Conservation (phyloP, 495 filamentous ascomycete genomes). For the Evansstolkia leycettana region DNA sequence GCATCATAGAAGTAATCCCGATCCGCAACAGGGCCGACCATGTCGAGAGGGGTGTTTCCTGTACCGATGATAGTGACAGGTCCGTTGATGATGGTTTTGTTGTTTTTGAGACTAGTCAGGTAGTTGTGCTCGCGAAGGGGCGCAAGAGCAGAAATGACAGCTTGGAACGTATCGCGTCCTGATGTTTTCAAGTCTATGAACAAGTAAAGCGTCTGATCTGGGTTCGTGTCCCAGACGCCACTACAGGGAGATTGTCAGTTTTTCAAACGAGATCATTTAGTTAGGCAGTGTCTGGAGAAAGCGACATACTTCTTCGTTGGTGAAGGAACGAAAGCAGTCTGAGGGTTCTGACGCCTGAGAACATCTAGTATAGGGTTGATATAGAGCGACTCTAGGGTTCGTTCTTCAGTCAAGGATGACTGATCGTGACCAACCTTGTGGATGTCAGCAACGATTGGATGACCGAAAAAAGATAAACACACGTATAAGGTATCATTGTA, state of each 20-base stretch:
- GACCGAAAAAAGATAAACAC: conserved; percentile 2
- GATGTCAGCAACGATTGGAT: conserved; percentile 1
- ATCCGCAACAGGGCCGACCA: conserved; percentile 33
- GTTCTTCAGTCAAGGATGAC: conserved; percentile 33
- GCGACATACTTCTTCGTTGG: conserved; percentile 27
- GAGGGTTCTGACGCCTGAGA: conserved; percentile 36
- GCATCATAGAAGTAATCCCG: conserved; percentile 55
- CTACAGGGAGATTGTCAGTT: conserved; percentile 6
- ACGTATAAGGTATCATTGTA: conserved; percentile 52
- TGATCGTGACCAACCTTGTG: conserved; percentile 42
- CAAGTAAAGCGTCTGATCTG: conserved; percentile 51
- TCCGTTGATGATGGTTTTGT: conserved; percentile 32
- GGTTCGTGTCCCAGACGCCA: conserved; percentile 37
- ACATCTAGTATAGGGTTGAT: conserved; percentile 43
- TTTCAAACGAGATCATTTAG: no score
- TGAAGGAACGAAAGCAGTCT: conserved; percentile 20
- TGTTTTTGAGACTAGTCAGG: conserved; percentile 42
- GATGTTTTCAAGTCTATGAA: conserved; percentile 62
- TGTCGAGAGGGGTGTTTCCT: conserved; percentile 62
- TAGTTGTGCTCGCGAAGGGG: conserved; percentile 52
- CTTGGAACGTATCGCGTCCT: conserved; percentile 36
- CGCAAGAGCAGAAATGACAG: conserved; percentile 46
- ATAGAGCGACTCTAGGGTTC: conserved; percentile 44
- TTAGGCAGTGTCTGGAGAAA: neutral
- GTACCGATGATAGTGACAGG: conserved; percentile 71